Evolutionary conservation across 495 filamentous ascomycete species (phyloP), one percentile per base, ranked within the genome.

Genomic region (Aspergillus sclerotiicarbonarius): DNA sequence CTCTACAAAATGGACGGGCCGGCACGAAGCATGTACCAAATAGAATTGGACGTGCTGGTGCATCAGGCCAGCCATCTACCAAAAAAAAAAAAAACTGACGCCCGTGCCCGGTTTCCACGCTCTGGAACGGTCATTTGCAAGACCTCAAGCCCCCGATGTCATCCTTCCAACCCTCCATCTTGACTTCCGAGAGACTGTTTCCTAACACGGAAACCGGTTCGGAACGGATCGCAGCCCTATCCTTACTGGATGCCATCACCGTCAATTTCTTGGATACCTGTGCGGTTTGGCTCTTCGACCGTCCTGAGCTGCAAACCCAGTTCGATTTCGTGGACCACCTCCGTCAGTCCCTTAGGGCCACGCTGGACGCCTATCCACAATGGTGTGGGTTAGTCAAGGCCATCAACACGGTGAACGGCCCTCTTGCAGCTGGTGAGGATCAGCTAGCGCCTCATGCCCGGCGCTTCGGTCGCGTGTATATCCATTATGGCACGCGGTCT

Each of bases 401-500:
- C 37, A 63, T 63, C 15, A 51, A 53, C 15, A 60, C 41, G 45
- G 59, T 62, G 8, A 41, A 54, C 30, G 7, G 55, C 6, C 12
- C 37, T 41, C 13, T 52, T 33, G 5, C 60, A 35, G 15, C 46
- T 13, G 12, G n/a, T 18, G 37, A 13, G 4, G 32, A 35, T 18
- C 58, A 30, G 2, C 50, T 64, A 20, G 39, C 54, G 15, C 59
- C 55, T 6, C 64, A 76, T 51, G 64, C 60, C 2, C 64, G 64
- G 18, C 71, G 72, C 4, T 75, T 68, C 46, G 70, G 69, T 30
- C 65, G 74, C 9, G 60, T 73, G n/a, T 63, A 67, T 51, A 50
- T 66, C 6, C 66, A 65, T 15, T 77, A 63, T 54, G 71, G 74
- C 16, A 59, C 64, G 0, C 30, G 64, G 4, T 49, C 61, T 6